These are phyloP conservation scores for Yamadazyma endophytica DNA, from an alignment of 805 yeast species.

Conservation along the genomic window DNA sequence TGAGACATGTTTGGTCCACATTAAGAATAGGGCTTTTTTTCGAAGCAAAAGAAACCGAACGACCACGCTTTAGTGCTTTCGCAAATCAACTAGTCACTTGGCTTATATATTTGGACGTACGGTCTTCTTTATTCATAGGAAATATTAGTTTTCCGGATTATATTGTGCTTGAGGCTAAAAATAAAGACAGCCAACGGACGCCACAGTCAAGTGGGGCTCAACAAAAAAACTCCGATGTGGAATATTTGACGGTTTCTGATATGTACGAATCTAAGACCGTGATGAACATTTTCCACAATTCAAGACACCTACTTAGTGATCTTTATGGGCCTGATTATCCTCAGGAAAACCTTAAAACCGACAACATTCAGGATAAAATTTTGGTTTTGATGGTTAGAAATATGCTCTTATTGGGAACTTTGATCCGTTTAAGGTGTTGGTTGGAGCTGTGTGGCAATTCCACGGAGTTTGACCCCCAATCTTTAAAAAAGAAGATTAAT, in stretches of 20 bases:
- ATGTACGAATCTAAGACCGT: constrained; percentile 4
- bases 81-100: constrained; percentile 5
- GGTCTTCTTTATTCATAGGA: constrained; percentile 4
- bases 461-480: constrained; percentile 5
- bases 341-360: not conserved
- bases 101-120: constrained; percentile 5
- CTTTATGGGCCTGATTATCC: constrained; percentile 1
- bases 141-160: constrained; percentile 6
- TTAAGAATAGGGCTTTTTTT: constrained; percentile 2
- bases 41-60: constrained; percentile 1
- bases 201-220: too few species aligned
- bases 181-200: too few species aligned
- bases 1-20: constrained; percentile 5
- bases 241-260: constrained; percentile 3
- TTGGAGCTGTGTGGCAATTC: constrained; percentile 5
- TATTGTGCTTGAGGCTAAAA: constrained; percentile 2
- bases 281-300: constrained; percentile 1
- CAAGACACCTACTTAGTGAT: constrained; percentile 1
- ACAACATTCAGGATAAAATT: constrained; percentile 1
- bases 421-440: constrained; percentile 5
- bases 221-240: constrained; percentile 3
- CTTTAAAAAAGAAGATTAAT: constrained; percentile 1
- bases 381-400: constrained; percentile 4
- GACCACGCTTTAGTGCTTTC: constrained; percentile 2
- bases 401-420: constrained; percentile 3